Base-by-base conservation (phyloP, 2,329 filamentous ascomycete species). In the Fusarium solani-melongenae region DNA sequence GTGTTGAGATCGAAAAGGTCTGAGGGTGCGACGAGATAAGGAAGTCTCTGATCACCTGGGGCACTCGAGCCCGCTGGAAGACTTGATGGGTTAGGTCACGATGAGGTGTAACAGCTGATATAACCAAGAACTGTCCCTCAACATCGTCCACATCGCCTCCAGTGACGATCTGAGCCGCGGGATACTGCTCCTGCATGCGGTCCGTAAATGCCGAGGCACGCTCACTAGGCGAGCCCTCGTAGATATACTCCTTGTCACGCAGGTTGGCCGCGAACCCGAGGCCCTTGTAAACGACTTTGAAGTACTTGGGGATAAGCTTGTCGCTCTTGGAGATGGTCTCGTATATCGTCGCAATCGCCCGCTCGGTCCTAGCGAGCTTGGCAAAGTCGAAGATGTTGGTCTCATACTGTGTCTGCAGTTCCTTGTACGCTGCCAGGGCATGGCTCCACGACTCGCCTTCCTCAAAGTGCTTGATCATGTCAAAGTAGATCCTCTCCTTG, bases 391-490 rank as follows among this genome's bases (percentile, higher is more conserved):
- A 98, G 0, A 93, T 85, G 69, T 95, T 97, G 74, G 89, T 90
- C 84, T 98, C 95, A 80, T 98, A 99, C 82, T 98, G 95, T n/a
- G 87, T 84, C 56, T 95, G 93, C 60, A 99, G 90, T 82, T 99
- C 96, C 80, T 93, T 93, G 83, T 99, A 98, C 4, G 94, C 94
- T 7, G 91, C 89, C 46, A 99, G 85, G 1, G 95, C 96, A 81
- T 94, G 94, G 77, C 93, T 93, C 96, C 96, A 98, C 1, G 94
- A 94, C 80, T 94, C 92, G n/a, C 95, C 95, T 69, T 97, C 94
- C 79, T 98, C 96, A 73, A 96, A 98, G 80, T 96, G 89, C 81
- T 95, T 95, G 81, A 98, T 97, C 88, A 98, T 97, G 75, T 95
- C 90, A 78, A 98, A 97, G 83, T 97, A 98, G 58, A 98, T 89